Evolutionary conservation across 352 stramenopile species (phyloP).

Genomic region (Phytopythium litorale): DNA sequence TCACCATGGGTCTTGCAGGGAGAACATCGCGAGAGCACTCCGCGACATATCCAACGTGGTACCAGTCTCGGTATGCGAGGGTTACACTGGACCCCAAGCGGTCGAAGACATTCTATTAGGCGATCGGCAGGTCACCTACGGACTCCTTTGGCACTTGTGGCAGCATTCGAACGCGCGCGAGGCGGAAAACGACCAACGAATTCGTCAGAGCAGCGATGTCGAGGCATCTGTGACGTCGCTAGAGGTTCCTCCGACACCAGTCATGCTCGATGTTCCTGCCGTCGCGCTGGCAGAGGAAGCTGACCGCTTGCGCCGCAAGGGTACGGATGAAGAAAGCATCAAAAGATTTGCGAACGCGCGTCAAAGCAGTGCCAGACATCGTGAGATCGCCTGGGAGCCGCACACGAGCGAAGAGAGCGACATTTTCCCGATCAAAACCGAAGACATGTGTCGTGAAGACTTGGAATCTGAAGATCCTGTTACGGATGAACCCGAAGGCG

Average conservation of each 20-base stretch:
- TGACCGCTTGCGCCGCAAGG: not conserved
- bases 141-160: slow-evolving; percentile 51
- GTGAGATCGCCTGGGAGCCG: not conserved
- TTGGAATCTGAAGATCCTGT: not conserved
- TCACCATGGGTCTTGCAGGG: slow-evolving; percentile 7
- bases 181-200: not conserved
- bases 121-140: slow-evolving; percentile 40
- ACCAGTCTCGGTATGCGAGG: not conserved
- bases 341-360: too few relatives aligned
- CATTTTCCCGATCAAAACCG: slow-evolving; percentile 17
- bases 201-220: not conserved
- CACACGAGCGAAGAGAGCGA: slow-evolving; percentile 10
- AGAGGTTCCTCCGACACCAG: not conserved
- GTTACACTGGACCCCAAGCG: slow-evolving; percentile 15
- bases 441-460: not conserved
- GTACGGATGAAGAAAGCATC: too few relatives aligned
- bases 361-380: not conserved
- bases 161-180: slow-evolving; percentile 12
- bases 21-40: slow-evolving; percentile 31
- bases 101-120: slow-evolving; percentile 40
- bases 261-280: slow-evolving; percentile 13
- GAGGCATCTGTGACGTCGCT: not conserved
- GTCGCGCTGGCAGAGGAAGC: not conserved
- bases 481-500: not conserved
- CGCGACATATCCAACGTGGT: slow-evolving; percentile 6